Percentiles rank a stretch among this genome's conserved stretches.
These are phyloP conservation scores for Hortaea werneckii DNA, from an alignment of 2,329 filamentous ascomycete species.

Conservation along the genomic window DNA sequence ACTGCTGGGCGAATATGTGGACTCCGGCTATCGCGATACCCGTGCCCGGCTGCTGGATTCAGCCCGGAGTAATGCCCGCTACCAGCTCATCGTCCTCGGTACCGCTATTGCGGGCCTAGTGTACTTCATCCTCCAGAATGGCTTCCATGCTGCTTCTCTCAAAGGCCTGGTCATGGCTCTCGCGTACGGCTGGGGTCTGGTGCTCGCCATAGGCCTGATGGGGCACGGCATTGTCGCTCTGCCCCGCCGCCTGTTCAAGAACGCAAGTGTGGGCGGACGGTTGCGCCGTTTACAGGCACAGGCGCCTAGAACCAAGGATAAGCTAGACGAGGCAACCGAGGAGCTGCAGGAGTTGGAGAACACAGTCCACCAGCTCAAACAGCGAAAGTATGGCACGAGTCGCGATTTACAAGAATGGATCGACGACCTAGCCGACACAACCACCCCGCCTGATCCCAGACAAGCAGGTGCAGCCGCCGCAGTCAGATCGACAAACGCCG, in stretches of 20 bases:
- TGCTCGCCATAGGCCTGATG: conserved; percentile 93
- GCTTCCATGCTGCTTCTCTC: conserved; percentile 60
- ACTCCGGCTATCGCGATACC: conserved; percentile 84
- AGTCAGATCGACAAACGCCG: conserved; percentile 17
- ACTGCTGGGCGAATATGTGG: conserved; percentile 85
- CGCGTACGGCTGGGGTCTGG: conserved; percentile 85
- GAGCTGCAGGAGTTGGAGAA: conserved; percentile 71
- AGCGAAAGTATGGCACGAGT: conserved; percentile 69
- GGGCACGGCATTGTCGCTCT: conserved; percentile 91
- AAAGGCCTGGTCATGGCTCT: conserved; percentile 86
- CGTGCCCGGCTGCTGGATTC: conserved; percentile 75
- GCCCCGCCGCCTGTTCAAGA: conserved; percentile 68
- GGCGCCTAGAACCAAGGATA: conserved; percentile 76
- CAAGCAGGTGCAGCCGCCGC: conserved; percentile 28
- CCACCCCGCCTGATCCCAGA: conserved; percentile 54
- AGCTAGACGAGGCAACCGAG: conserved; percentile 72
- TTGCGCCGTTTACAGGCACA: conserved; percentile 66
- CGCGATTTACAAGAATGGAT: conserved; percentile 84
- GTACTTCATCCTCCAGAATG: conserved; percentile 74
- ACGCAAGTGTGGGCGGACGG: conserved; percentile 64
- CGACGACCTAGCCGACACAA: conserved; percentile 76
- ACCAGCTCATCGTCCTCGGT: conserved; percentile 70
- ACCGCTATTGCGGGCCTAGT: conserved; percentile 61
- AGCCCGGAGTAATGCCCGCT: conserved; percentile 75
- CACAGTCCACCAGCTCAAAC: conserved; percentile 68